Conservation (phyloP, 148 eudicot genomes). For the Linanthus parryae region DNA sequence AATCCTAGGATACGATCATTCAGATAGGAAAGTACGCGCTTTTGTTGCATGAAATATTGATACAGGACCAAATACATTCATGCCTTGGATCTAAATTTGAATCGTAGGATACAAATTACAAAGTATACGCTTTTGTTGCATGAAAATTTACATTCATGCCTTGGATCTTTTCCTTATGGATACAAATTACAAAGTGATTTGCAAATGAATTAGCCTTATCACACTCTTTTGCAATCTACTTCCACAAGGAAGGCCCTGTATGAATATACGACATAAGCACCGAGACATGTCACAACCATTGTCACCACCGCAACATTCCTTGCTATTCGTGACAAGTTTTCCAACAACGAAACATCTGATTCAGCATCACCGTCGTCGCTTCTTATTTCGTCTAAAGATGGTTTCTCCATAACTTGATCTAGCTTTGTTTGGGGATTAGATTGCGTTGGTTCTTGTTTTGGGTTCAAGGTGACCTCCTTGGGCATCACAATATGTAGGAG, state of each 20-base stretch:
- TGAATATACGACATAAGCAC: constrained; percentile 26
- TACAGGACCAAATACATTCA: too few relatives aligned
- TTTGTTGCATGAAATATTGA: too few relatives aligned
- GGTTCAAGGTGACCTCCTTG: constrained; percentile 6
- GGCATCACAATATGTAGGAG: constrained; percentile 47
- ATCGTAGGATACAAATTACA: too few relatives aligned
- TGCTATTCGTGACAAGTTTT: constrained; percentile 7
- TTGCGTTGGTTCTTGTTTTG: background rate
- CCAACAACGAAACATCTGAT: constrained; percentile 9
- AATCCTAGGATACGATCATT: too few relatives aligned
- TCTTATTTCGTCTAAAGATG: background rate
- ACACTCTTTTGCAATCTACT: too few relatives aligned
- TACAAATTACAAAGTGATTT: too few relatives aligned
- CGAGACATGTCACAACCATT: constrained; percentile 22
- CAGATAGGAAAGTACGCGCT: too few relatives aligned
- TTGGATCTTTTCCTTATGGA: too few relatives aligned
- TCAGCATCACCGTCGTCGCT: background rate
- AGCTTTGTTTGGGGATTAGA: background rate
- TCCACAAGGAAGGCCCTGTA: constrained; percentile 8
- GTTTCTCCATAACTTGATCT: background rate
- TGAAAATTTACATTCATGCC: too few relatives aligned
- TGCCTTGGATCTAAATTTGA: too few relatives aligned
- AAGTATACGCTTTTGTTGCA: too few relatives aligned
- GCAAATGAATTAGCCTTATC: too few relatives aligned
- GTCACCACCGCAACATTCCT: constrained; percentile 27